phyloP scores from a whole-genome alignment of 768 basidiomycete genomes.

The Russula sp. region DNA sequence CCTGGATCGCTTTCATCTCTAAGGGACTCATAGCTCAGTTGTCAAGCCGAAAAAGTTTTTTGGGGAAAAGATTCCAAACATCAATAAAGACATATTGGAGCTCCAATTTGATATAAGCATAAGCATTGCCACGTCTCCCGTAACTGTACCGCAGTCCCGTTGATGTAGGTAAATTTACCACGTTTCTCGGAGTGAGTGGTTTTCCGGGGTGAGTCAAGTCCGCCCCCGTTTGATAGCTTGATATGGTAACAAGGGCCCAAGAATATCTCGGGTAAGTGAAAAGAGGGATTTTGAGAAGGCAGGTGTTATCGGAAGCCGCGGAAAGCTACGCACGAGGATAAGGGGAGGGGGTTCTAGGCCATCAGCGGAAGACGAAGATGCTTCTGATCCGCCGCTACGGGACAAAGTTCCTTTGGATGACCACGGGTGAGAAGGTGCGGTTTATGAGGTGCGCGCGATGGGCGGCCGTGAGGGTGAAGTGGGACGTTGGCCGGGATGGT shows the following conservation, averaged over 20 bases:
- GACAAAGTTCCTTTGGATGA: conserved; percentile 25
- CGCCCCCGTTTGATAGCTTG: conserved; percentile 20
- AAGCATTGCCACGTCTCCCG: conserved; percentile 3
- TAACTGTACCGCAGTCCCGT: background rate
- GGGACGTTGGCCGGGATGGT: conserved; percentile 13
- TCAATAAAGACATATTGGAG: conserved; percentile 6
- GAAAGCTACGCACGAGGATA: conserved; percentile 30
- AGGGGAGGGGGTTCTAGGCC: conserved; percentile 28
- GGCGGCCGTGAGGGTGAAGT: conserved; percentile 25
- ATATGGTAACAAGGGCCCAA: conserved; percentile 20
- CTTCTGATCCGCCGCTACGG: conserved; percentile 30
- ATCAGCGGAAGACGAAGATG: conserved; percentile 26
- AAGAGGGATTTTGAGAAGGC: conserved; percentile 24
- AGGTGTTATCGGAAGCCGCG: conserved; percentile 30
- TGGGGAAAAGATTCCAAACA: background rate
- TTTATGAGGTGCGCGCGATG: conserved; percentile 30
- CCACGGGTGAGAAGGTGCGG: conserved; percentile 26
- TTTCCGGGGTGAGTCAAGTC: conserved; percentile 19
- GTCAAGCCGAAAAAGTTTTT: background rate
- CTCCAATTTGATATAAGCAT: background rate
- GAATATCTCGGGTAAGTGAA: conserved; percentile 10
- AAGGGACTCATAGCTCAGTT: background rate
- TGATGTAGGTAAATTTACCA: background rate
- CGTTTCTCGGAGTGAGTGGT: conserved; percentile 27
- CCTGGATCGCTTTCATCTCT: too few species aligned